Evolutionary conservation across 352 stramenopile species (phyloP), one percentile per base, ranked within the genome.

Genomic region (Phytophthora podocarpi): DNA sequence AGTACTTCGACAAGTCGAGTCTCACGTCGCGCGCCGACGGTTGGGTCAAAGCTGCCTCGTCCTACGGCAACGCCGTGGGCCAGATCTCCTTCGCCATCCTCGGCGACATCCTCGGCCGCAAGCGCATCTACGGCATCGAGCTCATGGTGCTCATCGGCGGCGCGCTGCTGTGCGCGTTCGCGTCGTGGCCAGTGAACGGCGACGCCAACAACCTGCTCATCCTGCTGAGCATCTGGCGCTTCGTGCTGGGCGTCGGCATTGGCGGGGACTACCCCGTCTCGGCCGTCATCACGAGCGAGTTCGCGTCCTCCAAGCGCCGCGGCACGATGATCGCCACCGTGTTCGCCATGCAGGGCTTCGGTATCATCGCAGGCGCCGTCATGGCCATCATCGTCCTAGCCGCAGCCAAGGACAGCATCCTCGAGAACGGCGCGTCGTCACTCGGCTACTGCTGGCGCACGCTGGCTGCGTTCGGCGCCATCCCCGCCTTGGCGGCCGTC

Each of bases 271-370:
- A 80, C 53, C 76, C 78, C 34, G 62, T 87, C 24, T 78, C 70
- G 26, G 73, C 78, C 13, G 74, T 82, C 45, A 82, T 85, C 49
- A 85, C 74, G 8, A 76, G 62, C 32, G 75, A 87, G 63, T 82
- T 78, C 55, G 64, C 72, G 35, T 74, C 65, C 7, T 61, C 66
- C 43, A 68, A 70, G 32, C 67, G 70, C 50, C 67, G 78, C 16
- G 77, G 77, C 37, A 76, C 72, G 28, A 79, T 74, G 53, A 80
- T 85, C 41, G 68, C 69, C 32, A 64, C 72, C 5, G 76, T 83
- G 20, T 87, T 87, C 51, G 74, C 74, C 42, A 87, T 87, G 77
- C 67, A 84, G 32, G 74, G 71, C 21, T 65, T 73, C 21, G 74
- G 74, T 20, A 84, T 80, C 71, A 76, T 84, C 31, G 50, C 53